Base-by-base conservation (phyloP, 495 filamentous ascomycete genomes). In the Aspergillus olivimuriae region DNA sequence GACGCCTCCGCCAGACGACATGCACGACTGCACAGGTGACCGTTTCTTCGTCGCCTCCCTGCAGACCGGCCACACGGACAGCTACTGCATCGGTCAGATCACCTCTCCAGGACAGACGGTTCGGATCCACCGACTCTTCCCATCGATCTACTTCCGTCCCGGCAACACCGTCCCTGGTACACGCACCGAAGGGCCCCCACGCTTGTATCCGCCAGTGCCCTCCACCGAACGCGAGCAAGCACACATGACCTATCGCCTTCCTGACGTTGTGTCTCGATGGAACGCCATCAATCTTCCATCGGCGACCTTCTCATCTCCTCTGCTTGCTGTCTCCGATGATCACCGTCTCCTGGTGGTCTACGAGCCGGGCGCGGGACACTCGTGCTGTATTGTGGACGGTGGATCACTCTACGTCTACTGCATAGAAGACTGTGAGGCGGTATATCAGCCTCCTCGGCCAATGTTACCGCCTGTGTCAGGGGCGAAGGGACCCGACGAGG, bases 301-400 rank as follows among this genome's bases (percentile, higher is more conserved):
- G 11, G 41, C 43, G 4, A 48, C 41, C 8, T 40, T 43, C 36
- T 20, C 43, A 7, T 20, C 33, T 18, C 53, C 61, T 41, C 32
- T 60, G 51, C 20, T 49, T 10, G 33, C 51, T 17, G 34, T 50
- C 19, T 54, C 55, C 24, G 26, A 41, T 24, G 51, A 58, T 33
- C 24, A 7, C 4, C 41, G 33, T 1, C 21, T 57, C 18, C 35
- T 53, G 3, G 42, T 41, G 6, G 34, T 53, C 34, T 57, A 48
- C 36, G 54, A 57, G 34, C 39, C 50, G 6, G 50, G 43, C 18
- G 43, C 34, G 5, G 42, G 39, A 9, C 45, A 51, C 31, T 41
- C 45, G 17, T 44, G 34, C 39, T 9, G 16, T 7, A 37, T 50
- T 36, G 16, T 44, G 15, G n/a, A 32, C 0, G 54, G 54, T 9